phyloP scores from a whole-genome alignment of 352 stramenopile genomes.

The Globisporangium splendens region DNA sequence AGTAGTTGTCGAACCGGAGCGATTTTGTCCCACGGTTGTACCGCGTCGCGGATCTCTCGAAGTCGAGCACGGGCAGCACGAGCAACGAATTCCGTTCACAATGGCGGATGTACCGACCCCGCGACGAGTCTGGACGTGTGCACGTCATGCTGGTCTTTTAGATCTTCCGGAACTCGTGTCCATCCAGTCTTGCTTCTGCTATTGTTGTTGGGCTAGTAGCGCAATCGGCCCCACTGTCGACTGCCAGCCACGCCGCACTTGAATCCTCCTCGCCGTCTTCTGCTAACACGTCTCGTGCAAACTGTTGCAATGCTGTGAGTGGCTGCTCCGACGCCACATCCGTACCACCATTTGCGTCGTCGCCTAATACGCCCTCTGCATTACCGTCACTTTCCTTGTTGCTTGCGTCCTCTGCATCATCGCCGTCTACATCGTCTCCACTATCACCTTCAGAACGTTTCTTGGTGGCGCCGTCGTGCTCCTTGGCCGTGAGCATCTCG shows the following conservation, averaged over 20 bases:
- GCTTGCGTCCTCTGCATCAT: slow-evolving; percentile 2
- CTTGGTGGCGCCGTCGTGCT: slow-evolving; percentile 14
- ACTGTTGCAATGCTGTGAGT: slow-evolving; percentile 19
- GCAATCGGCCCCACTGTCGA: not conserved
- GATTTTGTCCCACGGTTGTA: slow-evolving; percentile 39
- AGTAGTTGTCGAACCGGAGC: slow-evolving; percentile 72
- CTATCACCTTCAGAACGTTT: slow-evolving; percentile 3
- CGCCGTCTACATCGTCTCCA: slow-evolving; percentile 6
- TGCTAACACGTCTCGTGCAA: slow-evolving; percentile 50
- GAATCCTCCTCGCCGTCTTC: slow-evolving; percentile 27
- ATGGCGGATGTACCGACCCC: slow-evolving; percentile 55
- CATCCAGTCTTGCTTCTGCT: slow-evolving; percentile 7
- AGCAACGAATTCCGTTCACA: slow-evolving; percentile 57
- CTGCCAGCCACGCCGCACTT: not conserved
- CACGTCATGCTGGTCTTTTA: slow-evolving; percentile 43
- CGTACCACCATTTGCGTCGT: not conserved
- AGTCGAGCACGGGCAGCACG: slow-evolving; percentile 62
- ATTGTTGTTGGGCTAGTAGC: not conserved
- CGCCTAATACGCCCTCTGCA: not conserved
- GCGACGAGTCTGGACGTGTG: slow-evolving; percentile 43
- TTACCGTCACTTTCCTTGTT: not conserved
- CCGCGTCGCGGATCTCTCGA: slow-evolving; percentile 32
- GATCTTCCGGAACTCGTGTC: slow-evolving; percentile 49
- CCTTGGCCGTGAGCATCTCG: slow-evolving; percentile 19
- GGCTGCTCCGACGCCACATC: not conserved